Conservation (phyloP, 2,329 filamentous ascomycete genomes). For the Chaetothyriales sp. region DNA sequence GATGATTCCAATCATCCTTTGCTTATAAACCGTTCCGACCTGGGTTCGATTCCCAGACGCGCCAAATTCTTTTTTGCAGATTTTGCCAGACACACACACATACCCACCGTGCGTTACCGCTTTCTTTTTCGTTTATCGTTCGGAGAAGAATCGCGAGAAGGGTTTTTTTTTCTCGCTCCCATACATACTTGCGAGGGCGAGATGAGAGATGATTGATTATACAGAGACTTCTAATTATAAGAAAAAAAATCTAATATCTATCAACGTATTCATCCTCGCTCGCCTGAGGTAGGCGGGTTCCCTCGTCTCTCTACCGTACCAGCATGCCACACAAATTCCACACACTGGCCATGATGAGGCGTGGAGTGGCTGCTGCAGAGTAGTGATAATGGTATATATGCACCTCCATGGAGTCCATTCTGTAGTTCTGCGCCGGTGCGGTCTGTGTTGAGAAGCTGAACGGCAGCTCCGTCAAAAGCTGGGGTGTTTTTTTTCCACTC, state of each 20-base stretch:
- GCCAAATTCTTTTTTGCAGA: neutral
- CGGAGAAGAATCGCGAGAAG: too few relatives aligned
- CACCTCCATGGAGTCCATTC: neutral
- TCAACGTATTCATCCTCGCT: neutral
- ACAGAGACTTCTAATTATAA: neutral
- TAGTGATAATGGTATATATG: neutral
- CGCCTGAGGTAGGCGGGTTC: neutral
- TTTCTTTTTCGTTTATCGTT: too few relatives aligned
- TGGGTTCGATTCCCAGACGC: neutral
- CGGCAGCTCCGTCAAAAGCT: neutral
- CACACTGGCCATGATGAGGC: neutral
- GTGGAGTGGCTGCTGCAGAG: neutral
- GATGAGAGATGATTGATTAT: neutral
- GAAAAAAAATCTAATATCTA: neutral
- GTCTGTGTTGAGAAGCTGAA: neutral
- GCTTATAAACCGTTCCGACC: neutral
- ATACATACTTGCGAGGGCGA: too few relatives aligned
- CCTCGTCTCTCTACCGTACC: neutral
- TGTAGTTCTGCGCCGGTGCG: neutral
- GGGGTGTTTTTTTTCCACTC: neutral
- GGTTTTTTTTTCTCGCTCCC: too few relatives aligned
- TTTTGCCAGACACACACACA: neutral
- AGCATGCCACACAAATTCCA: neutral
- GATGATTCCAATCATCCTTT: neutral
- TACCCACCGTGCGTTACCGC: too few relatives aligned